Conservation (phyloP, 2,329 filamentous ascomycete genomes). For the Diatrype stigma region DNA sequence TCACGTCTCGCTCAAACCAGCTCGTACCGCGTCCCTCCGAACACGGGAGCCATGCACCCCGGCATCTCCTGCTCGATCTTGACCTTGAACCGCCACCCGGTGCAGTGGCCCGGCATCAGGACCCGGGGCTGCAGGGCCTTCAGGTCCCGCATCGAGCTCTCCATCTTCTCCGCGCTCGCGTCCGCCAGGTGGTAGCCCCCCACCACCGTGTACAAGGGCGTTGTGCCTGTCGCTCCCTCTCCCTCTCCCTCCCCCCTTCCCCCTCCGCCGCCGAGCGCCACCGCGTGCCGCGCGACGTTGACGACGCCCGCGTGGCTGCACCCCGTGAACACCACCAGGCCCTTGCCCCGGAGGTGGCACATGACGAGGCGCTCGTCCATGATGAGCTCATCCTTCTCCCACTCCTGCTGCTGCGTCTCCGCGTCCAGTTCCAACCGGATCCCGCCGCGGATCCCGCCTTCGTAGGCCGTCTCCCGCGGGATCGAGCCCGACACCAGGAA, state of each 20-base stretch:
- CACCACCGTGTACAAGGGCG: slow-evolving; percentile 45
- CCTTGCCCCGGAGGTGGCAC: slow-evolving; percentile 48
- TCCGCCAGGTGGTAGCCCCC: slow-evolving; percentile 52
- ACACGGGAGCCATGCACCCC: slow-evolving; percentile 44
- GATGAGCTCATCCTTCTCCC: slow-evolving; percentile 46
- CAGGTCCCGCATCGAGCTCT: slow-evolving; percentile 43
- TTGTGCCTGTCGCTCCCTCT: too few species aligned
- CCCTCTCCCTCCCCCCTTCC: too few species aligned
- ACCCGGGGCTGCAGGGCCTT: slow-evolving; percentile 42
- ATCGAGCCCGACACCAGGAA: slow-evolving; percentile 53
- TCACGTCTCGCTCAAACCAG: slow-evolving; percentile 4
- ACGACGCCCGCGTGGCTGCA: slow-evolving; percentile 54
- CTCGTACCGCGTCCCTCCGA: slow-evolving; percentile 41
- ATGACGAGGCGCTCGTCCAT: slow-evolving; percentile 50
- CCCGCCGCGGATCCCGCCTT: slow-evolving; percentile 42
- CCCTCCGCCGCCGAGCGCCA: slow-evolving; percentile 30
- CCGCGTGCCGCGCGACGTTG: slow-evolving; percentile 44
- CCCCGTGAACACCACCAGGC: slow-evolving; percentile 51
- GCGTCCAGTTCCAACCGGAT: slow-evolving; percentile 25
- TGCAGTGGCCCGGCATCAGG: slow-evolving; percentile 51
- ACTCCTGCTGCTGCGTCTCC: slow-evolving; percentile 22
- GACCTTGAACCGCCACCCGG: slow-evolving; percentile 52
- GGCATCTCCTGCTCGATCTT: slow-evolving; percentile 48
- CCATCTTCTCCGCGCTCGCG: slow-evolving; percentile 37
- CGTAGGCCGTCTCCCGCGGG: slow-evolving; percentile 44